Evolutionary conservation across 805 yeast species (phyloP), one percentile per base, ranked within the genome.

Genomic region (Jamesozyma hellenica): DNA sequence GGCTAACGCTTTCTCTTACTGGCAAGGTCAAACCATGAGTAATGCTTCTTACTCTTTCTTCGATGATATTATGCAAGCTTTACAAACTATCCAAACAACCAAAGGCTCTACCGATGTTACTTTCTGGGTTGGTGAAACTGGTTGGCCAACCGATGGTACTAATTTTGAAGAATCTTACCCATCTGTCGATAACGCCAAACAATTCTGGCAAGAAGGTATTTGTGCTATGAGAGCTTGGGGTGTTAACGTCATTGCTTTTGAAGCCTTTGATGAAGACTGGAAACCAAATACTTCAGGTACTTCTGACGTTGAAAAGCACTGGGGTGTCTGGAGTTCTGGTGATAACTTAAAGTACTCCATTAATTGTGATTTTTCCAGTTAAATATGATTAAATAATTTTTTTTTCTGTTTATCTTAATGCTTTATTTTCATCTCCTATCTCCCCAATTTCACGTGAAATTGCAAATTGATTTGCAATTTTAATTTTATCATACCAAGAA

Each of bases 181-280:
- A 55, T 61, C 79, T 53, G 72, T 75, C 42, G 69, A 58, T 30
- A 86, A 86, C 56, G 97, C 97, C 43, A 68, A 71, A 54, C 62
- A 65, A 51, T 90, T 73, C 77, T 90, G 92, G 94, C 74, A 79
- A 63, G 77, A 85, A 55, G 94, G 85, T 49, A 69, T 90, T 53
- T 88, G 96, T 68, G 95, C 87, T 47, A 77, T 88, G 60, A 82
- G 95, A 72, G 95, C 80, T 42, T 86, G 95, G 95, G 96, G 96
- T 63, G 69, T 90, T 57, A 85, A 90, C 64, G 90, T 88, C 38
- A 77, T 85, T 58, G 90, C 77, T 30, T 90, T 90, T 59, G 97
- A 90, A 74, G 96, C 95, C 34, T 82, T 81, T 53, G 97, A 90
- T 63, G 97, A 90, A 73, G 72, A 82, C 46, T 90, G 96, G 95